These are phyloP conservation scores for Tetradesmus lagerheimii DNA, from an alignment of 139 green algal species.

Conservation along the genomic window DNA sequence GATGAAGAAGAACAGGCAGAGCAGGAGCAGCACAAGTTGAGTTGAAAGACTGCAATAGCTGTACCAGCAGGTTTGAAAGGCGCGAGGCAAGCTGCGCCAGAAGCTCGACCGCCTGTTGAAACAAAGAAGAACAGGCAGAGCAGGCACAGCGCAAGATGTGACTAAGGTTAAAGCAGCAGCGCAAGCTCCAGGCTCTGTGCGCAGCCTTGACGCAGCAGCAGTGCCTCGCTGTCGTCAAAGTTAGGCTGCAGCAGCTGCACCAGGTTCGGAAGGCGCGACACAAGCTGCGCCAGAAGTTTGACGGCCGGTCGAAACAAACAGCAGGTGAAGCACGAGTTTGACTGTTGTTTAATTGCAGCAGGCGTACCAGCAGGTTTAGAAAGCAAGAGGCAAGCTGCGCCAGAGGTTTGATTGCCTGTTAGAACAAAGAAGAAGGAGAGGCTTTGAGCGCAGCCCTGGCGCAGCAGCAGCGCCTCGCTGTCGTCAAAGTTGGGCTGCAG, in stretches of 20 bases:
- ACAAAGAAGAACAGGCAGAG: background rate
- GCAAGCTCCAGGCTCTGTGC: slow-evolving; percentile 43
- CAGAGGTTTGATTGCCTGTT: slow-evolving; percentile 40
- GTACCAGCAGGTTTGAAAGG: slow-evolving; percentile 69
- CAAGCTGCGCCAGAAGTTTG: slow-evolving; percentile 58
- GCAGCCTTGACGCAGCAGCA: slow-evolving; percentile 57
- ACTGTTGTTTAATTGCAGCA: no score
- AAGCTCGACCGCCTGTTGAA: slow-evolving; percentile 33
- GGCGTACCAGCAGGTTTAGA: slow-evolving; percentile 67
- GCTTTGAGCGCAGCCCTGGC: slow-evolving; percentile 53
- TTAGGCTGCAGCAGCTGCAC: slow-evolving; percentile 66
- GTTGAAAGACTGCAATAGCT: slow-evolving; percentile 62
- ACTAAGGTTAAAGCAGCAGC: slow-evolving; percentile 7
- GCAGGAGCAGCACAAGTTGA: background rate
- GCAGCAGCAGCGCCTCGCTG: slow-evolving; percentile 29
- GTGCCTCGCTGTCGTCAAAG: slow-evolving; percentile 9
- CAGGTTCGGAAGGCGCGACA: slow-evolving; percentile 68
- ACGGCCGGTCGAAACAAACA: no score
- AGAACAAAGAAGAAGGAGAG: background rate
- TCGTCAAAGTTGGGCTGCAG: slow-evolving; percentile 52
- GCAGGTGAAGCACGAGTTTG: no score
- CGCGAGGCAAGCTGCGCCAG: slow-evolving; percentile 55
- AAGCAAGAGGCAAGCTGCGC: slow-evolving; percentile 58
- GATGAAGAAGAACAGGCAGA: no score
- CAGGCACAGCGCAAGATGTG: background rate